Evolutionary conservation across 2,329 filamentous ascomycete species (phyloP).

Genomic region (Chrysoporthe austroafricana): DNA sequence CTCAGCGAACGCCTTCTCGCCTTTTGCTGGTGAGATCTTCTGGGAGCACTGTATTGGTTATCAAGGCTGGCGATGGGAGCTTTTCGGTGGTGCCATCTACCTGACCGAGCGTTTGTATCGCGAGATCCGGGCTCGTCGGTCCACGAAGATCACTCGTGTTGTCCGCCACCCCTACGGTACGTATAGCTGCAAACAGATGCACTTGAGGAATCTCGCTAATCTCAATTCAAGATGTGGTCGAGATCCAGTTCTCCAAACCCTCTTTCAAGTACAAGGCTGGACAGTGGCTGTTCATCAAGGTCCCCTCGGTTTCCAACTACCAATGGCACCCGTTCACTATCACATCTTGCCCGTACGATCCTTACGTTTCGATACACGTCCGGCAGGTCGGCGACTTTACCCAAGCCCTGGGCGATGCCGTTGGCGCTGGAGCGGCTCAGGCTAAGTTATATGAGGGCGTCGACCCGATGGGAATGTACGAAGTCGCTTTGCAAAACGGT

Average conservation of each 20-base stretch:
- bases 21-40: constrained; percentile 80
- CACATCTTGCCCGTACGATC: constrained; percentile 95
- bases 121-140: constrained; percentile 80
- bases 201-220: constrained; percentile 35
- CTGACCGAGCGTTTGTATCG: constrained; percentile 87
- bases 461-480: constrained; percentile 96
- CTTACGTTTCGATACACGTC: constrained; percentile 92
- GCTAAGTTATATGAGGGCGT: constrained; percentile 87
- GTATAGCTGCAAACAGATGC: constrained; percentile 34
- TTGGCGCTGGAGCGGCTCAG: constrained; percentile 89
- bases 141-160: constrained; percentile 90
- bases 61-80: constrained; percentile 95
- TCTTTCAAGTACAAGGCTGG: constrained; percentile 98
- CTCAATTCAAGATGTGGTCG: constrained; percentile 74
- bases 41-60: constrained; percentile 96
- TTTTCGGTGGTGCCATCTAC: constrained; percentile 84
- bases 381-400: constrained; percentile 98
- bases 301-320: constrained; percentile 82
- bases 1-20: constrained; percentile 70
- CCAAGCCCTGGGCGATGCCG: constrained; percentile 85
- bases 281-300: constrained; percentile 96
- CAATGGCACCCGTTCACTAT: constrained; percentile 99
- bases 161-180: constrained; percentile 92
- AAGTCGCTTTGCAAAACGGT: constrained; percentile 91
- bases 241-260: constrained; percentile 95